Base-by-base conservation (phyloP, 352 stramenopile species). In the Phytophthora constricta region DNA sequence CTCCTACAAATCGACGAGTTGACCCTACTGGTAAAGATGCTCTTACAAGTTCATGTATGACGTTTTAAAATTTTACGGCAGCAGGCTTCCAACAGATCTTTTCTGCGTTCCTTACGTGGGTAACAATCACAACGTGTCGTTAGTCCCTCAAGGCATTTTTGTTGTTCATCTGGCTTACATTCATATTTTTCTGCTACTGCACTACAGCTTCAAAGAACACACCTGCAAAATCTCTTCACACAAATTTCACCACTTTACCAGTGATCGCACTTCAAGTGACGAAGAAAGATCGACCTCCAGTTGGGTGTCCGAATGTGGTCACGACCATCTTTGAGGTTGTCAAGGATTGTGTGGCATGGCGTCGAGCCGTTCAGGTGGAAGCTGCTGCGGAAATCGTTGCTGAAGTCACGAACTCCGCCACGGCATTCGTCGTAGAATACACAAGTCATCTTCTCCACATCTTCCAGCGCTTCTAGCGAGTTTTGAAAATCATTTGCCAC, bases 361-460 rank as follows among this genome's bases (percentile, higher is more conserved):
- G 82, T 84, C 23, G 83, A 86, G 2, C 62, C 72, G 19, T 63
- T 82, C 26, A 63, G 60, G 55, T 90, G 74, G 58, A 96, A 96
- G 52, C 80, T 92, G 31, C 72, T 68, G 16, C 78, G 80, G 53
- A 96, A 95, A 45, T 65, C 47, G 34, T 79, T 56, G 42, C 70
- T 92, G 54, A 84, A 91, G 62, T 92, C 82, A 17, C 63, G 65
- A 37, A 96, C 86, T 13, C 77, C 78, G 43, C 79, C 87, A 37
- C 84, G 87, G 56, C 89, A 96, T 59, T 95, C 85, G 55, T 95
- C 77, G 58, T 92, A 94, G 56, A 95, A 95, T 42, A 96, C 72
- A 51, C 89, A 96, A 9, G 88, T 93, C 89, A 96, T 96, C 75
- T 93, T 93, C 65, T 95, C 84, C 28, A 96, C 84, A 50, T 95